Conservation (phyloP, 2,329 filamentous ascomycete genomes). For the Fusarium buharicum region DNA sequence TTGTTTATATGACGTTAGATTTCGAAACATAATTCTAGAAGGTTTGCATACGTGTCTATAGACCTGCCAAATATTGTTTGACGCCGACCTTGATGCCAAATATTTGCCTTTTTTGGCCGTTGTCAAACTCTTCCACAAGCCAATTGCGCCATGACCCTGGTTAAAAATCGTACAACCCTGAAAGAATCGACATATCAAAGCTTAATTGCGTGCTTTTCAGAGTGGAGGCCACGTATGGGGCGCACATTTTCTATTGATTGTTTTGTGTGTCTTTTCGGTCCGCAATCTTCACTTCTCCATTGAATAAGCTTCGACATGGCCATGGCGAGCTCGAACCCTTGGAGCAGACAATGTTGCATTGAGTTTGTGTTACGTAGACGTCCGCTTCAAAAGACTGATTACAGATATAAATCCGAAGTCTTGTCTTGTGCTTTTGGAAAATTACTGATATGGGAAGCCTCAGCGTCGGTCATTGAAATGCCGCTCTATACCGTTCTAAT, state of each 20-base stretch:
- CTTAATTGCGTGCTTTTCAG: conserved; percentile 27
- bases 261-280: conserved; percentile 1
- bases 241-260: neutral
- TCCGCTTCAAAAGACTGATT: neutral
- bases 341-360: neutral
- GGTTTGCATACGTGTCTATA: too few relatives aligned
- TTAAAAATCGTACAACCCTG: neutral
- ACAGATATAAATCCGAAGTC: neutral
- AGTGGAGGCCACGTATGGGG: conserved; percentile 14
- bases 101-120: neutral
- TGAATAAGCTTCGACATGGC: conserved; percentile 20
- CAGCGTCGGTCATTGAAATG: too few relatives aligned
- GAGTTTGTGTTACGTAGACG: conserved; percentile 11
- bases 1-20: too few relatives aligned
- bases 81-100: neutral
- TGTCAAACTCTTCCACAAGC: neutral
- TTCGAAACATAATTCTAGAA: too few relatives aligned
- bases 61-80: neutral
- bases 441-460: too few relatives aligned
- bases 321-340: conserved; percentile 25
- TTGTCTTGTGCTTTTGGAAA: too few relatives aligned
- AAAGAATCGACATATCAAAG: conserved; percentile 13
- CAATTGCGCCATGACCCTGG: neutral
- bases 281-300: conserved; percentile 10
- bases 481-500: too few relatives aligned